Base-by-base conservation (phyloP, 805 yeast species). In the Peterozyma xylosa region DNA sequence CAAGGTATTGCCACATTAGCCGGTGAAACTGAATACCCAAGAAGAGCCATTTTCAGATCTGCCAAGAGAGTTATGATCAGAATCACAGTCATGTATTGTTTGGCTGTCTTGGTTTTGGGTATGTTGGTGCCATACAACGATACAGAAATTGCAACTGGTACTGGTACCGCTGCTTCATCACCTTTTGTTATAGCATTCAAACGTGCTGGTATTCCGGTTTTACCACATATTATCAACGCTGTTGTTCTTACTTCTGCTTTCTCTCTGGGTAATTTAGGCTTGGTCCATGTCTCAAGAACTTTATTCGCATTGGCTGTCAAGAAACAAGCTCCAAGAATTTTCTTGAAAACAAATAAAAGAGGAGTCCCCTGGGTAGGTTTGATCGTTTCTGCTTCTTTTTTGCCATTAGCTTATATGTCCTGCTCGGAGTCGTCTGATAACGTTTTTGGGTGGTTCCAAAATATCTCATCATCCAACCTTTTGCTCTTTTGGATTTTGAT, bases 181-280 rank as follows among this genome's bases (percentile, higher is more conserved):
- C 71, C 71, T 14, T 68, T 66, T 46, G 72, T 68, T 13, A 55
- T 68, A 48, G 71, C 69, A 6, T 62, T 67, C 48, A 50, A 55
- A 40, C 48, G 56, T 35, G 64, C 64, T 14, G 60, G 60, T 9
- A 64, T 67, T 30, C 53, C 51, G 37, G 70, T 56, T 1, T 52
- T 68, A 14, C 68, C 67, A 10, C 58, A 57, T 45, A 55, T 64
- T 29, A 58, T 68, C 44, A 68, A 68, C 50, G 70, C 63, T 9
- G 62, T 62, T 33, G 66, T 67, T 30, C 50, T 66, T 37, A 60
- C 68, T 0, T 65, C 70, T 9, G 73, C 71, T 2, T 62, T 66
- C 37, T 56, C 91, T 11, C 89, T 90, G 41, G 87, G 87, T 30
- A 87, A 86, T 65, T 80, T 88, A 5, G 86, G 78, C 59, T 66